Evolutionary conservation across 768 basidiomycete species (phyloP), one percentile per base, ranked within the genome.

Genomic region (Boletus rubroflammeus): DNA sequence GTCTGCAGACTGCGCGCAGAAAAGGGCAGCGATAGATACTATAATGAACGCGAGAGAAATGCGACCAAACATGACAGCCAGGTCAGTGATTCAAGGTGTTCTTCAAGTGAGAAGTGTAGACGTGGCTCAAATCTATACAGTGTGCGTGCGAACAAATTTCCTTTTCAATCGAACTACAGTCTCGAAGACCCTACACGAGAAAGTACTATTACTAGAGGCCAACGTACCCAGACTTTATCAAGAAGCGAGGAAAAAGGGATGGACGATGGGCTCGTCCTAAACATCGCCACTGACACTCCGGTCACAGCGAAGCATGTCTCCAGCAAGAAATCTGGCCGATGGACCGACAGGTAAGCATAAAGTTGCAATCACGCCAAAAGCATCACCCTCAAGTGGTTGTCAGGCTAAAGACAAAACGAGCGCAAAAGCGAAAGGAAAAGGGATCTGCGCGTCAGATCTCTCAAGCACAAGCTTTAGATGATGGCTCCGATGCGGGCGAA

Each of bases 261-360:
- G 85, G 86, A 89, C 72, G 85, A 88, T 69, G 86, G 76, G 47
- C 77, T 93, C 46, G 79, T 92, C 34, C 78, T 93, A 55, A 91
- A 93, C 67, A 76, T 93, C 56, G 80, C 79, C 23, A 65, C 71
- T 2, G 76, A 81, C 49, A 62, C 71, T 46, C 52, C 63, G 14
- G 53, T 56, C 23, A 6, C 62, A 34, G 59, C 71, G 19, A 73
- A 56, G 21, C 73, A 73, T 50, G 40, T 54, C 5, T 46, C 42
- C 0, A 61, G 56, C 13, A 80, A 78, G 56, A 87, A 84, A 63
- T 82, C 83, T 23, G 85, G 86, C 13, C 75, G 85, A 70, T 89
- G 88, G 86, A 88, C 84, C 13, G 87, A 90, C 66, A 81, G 92
- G 89, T 88, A 59, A 52, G 76, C 67, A 21, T 29, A 56, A n/a